Evolutionary conservation across 768 basidiomycete genomes (phyloP), one percentile per base, ranked within the genome.

Genomic region (Clavaria fumosa): DNA sequence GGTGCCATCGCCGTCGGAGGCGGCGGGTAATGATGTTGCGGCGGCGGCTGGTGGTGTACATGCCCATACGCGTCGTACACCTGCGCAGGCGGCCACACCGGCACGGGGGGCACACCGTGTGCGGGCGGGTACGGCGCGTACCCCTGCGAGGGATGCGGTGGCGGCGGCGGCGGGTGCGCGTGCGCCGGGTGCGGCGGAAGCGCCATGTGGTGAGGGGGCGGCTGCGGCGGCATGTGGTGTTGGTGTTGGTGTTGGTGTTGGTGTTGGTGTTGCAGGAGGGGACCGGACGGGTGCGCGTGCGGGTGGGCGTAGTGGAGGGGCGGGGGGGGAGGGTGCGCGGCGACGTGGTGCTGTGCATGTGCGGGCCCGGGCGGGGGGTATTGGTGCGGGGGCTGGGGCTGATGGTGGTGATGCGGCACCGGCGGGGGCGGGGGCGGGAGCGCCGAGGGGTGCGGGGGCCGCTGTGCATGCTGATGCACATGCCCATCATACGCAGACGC

Each of bases 401-500:
- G 31, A 31, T 44, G 43, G 15, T 23, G 24, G 23, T 14, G 33
- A 5, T 37, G 42, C 15, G 42, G 42, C 34, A 34, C 39, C 21
- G 39, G 32, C 5, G 45, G 39, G 27, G 45, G 45, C 17, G 43
- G 45, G 4, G 45, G 45, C 7, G 45, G 45, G 19, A 37, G 37
- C 7, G 40, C 26, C 30, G 40, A 45, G 10, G 46, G 45, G 33
- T 42, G 45, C 10, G 26, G 26, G 18, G 30, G 7, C 7, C 26
- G 22, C 27, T 34, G 42, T 37, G 42, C 42, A 36, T 43, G 53
- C 23, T 50, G 52, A 24, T 55, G 56, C 31, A 55, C 52, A 28
- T 56, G 55, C 5, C 55, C 54, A 28, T 53, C 50, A 32, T 60
- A 56, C 18, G 42, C 50, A n/a, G n/a, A n/a, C n/a, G n/a, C n/a